Percentiles rank a stretch among this genome's conserved stretches.
phyloP scores from a whole-genome alignment of 1,284 basidiomycete species.

The Ganoderma lucidum region DNA sequence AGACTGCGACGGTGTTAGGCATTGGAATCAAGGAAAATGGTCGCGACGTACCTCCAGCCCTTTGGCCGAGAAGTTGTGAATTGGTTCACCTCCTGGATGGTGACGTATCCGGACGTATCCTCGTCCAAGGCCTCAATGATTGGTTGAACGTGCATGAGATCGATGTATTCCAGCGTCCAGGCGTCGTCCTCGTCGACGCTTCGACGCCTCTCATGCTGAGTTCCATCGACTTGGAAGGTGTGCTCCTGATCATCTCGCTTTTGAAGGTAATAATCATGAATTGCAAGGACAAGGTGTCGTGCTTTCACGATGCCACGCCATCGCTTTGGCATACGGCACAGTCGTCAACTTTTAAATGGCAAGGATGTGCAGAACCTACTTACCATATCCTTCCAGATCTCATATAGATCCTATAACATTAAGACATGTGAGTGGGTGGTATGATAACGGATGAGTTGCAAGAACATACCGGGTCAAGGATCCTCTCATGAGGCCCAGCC shows the following conservation, averaged over 20 bases:
- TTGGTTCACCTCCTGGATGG: slow-evolving; percentile 55
- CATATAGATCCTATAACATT: slow-evolving; percentile 28
- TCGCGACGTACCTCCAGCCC: slow-evolving; percentile 40
- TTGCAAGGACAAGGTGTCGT: slow-evolving; percentile 45
- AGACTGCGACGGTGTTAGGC: slow-evolving; percentile 40
- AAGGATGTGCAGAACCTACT: neutral
- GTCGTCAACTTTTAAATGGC: neutral
- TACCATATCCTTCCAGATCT: slow-evolving; percentile 44
- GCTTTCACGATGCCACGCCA: slow-evolving; percentile 48
- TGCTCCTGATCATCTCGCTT: slow-evolving; percentile 25
- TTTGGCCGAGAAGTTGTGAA: slow-evolving; percentile 42
- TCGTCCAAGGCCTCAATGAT: slow-evolving; percentile 58
- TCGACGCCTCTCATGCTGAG: slow-evolving; percentile 19
- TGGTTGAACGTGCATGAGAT: slow-evolving; percentile 49
- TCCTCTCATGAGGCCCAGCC: slow-evolving; percentile 39
- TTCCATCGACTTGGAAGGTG: slow-evolving; percentile 11
- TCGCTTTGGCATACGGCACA: slow-evolving; percentile 32
- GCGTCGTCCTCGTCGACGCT: slow-evolving; percentile 44
- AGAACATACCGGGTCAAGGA: slow-evolving; percentile 36
- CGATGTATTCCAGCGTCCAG: slow-evolving; percentile 55
- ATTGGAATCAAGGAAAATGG: neutral
- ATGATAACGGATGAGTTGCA: neutral
- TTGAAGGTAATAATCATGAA: slow-evolving; percentile 45
- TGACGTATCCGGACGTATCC: slow-evolving; percentile 57
- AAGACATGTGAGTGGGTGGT: neutral